Evolutionary conservation across 1,139 yeast genomes (phyloP), one percentile per base, ranked within the genome.

Genomic region (Suhomyces guaymorum): DNA sequence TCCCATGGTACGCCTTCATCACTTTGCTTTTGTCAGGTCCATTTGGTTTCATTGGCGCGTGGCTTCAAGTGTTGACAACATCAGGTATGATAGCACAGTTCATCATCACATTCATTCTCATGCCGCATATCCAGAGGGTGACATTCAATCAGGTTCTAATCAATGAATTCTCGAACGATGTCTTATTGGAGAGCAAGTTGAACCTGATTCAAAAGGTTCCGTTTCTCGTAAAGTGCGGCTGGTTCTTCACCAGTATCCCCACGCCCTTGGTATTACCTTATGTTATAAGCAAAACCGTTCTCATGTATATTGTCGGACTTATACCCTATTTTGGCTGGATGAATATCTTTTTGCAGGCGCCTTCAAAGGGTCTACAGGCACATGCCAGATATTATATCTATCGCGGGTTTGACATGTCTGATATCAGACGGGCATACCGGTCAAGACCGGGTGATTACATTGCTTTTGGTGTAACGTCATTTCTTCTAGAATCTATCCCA

Each of bases 241-340:
- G 48, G 21, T 40, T 47, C 15, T 34, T 63, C 15, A 46, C 53
- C 38, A 43, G 49, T 3, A 36, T 65, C 12, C 69, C 63, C 15
- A 55, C 42, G 32, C 39, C 44, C 27, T 51, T 57, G 11, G 47
- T 41, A 3, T 45, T 52, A 26, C 67, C 58, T 34, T 66, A 38
- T 34, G 48, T 50, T 17, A 37, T 64, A 5, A 39, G 41, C 2
- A 66, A 59, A 47, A 63, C 61, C 19, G 30, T 61, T 0, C 32
- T 45, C 2, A 60, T 58, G 39, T 56, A 74, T 13, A 15, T 65
- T 0, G 54, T 82, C 15, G 73, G 75, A 19, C 61, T 74, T 37
- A 62, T 83, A 9, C 94, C 94, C 0, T 37, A 82, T 6, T 27
- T 78, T 9, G 94, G 92, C 0, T 86, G 89, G 0, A 30, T 75